Conservation (phyloP, 768 basidiomycete species). For the Boletus reticulatus region DNA sequence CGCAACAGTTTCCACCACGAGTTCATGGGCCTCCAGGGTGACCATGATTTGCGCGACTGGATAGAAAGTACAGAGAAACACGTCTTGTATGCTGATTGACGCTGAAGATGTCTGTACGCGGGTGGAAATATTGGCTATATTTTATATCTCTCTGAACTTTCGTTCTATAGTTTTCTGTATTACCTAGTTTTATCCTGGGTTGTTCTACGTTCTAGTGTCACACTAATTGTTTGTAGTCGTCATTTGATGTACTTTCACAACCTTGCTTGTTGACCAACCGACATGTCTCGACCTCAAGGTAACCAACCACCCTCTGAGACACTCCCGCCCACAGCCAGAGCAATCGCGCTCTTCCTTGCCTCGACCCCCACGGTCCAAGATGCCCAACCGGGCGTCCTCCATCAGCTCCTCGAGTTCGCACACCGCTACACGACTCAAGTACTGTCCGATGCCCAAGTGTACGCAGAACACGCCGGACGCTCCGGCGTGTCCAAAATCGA, state of each 20-base stretch:
- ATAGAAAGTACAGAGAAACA: constrained; percentile 78
- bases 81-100: constrained; percentile 74
- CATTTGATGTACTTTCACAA: background rate
- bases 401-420: constrained; percentile 85
- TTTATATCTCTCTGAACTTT: constrained; percentile 27
- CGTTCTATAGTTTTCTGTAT: constrained; percentile 14
- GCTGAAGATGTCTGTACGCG: constrained; percentile 1
- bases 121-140: constrained; percentile 23
- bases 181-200: background rate
- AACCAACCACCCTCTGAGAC: constrained; percentile 46
- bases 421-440: constrained; percentile 83
- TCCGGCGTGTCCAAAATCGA: constrained; percentile 64
- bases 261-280: background rate
- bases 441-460: constrained; percentile 80
- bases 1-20: constrained; percentile 67
- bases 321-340: constrained; percentile 80
- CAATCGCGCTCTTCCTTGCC: constrained; percentile 80
- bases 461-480: constrained; percentile 82
- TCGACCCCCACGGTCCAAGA: constrained; percentile 84
- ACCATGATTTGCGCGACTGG: constrained; percentile 69
- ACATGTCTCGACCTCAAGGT: constrained; percentile 42
- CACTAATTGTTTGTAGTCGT: constrained; percentile 13
- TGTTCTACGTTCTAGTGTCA: background rate
- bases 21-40: constrained; percentile 60
- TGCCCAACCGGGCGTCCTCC: constrained; percentile 81